Percentiles rank a stretch among this genome's conserved stretches.
phyloP scores from a whole-genome alignment of 176 grass and related monocot genomes.

The Aegilops longissima region DNA sequence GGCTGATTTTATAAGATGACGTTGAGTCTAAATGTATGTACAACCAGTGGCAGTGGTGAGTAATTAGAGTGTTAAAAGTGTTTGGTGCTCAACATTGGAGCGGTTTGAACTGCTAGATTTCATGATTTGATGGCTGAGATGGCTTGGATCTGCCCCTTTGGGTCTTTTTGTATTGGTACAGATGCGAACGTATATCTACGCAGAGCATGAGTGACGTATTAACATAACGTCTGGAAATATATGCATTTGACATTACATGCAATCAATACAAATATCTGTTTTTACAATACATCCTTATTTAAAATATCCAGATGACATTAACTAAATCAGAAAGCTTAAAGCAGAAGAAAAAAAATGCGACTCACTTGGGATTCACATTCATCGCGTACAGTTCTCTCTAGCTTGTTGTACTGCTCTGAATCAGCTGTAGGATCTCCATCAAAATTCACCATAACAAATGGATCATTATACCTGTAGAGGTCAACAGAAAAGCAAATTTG shows the following conservation, averaged over 20 bases:
- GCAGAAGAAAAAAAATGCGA: constrained; percentile 28
- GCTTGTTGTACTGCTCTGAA: constrained; percentile 87
- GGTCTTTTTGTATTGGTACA: background rate
- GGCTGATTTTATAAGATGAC: background rate
- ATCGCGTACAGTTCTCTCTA: constrained; percentile 66
- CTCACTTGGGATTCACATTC: constrained; percentile 77
- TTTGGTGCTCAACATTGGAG: background rate
- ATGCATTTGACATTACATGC: constrained; percentile 7
- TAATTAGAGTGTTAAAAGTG: background rate
- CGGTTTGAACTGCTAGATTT: background rate
- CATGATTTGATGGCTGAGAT: background rate
- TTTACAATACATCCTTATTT: background rate
- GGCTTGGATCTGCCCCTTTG: background rate
- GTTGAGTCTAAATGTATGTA: background rate
- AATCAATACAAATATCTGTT: constrained; percentile 15
- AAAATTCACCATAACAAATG: constrained; percentile 97
- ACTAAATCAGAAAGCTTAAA: constrained; percentile 17
- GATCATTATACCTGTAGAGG: constrained; percentile 69
- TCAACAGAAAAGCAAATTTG: constrained; percentile 25
- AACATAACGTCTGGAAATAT: constrained; percentile 3
- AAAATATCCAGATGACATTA: no score
- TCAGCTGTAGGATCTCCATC: constrained; percentile 98
- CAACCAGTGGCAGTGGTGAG: background rate
- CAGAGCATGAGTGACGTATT: constrained; percentile 9
- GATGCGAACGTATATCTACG: constrained; percentile 11